Conservation (phyloP, 257 asterid species). For the Rubia yunnanensis region DNA sequence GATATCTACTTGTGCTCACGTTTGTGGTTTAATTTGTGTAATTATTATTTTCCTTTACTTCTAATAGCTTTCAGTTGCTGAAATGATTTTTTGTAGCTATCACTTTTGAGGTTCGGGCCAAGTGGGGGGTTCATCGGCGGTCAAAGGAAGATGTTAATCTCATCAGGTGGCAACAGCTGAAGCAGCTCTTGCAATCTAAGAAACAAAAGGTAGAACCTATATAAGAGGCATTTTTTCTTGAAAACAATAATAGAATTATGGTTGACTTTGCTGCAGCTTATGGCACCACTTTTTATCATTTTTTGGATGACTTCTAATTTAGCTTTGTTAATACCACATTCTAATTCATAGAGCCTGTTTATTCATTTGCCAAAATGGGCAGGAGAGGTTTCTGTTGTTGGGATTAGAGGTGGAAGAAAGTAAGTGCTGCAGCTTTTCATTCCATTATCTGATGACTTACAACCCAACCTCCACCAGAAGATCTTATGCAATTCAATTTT, state of each 20-base stretch:
- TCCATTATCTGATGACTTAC: not conserved
- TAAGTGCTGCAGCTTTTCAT: not conserved
- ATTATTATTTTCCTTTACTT: too few relatives aligned
- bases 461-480: not conserved
- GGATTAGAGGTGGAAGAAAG: not conserved
- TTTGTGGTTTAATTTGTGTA: not conserved
- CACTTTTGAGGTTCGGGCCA: constrained; percentile 66
- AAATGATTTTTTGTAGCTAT: constrained; percentile 42
- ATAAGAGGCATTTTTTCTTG: not conserved
- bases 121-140: constrained; percentile 67
- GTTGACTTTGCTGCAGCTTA: not conserved
- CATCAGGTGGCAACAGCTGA: constrained; percentile 68
- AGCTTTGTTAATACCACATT: not conserved
- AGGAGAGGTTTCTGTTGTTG: not conserved
- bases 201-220: constrained; percentile 60
- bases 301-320: not conserved
- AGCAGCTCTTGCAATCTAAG: constrained; percentile 50
- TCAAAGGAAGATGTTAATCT: constrained; percentile 60
- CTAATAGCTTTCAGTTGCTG: not conserved
- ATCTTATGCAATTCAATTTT: not conserved
- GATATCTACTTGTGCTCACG: constrained; percentile 5
- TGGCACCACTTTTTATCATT: not conserved
- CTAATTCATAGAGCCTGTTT: not conserved
- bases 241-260: not conserved
- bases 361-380: not conserved